Evolutionary conservation across 306 rosid species (phyloP).

Genomic region (Acacia crassicarpa): DNA sequence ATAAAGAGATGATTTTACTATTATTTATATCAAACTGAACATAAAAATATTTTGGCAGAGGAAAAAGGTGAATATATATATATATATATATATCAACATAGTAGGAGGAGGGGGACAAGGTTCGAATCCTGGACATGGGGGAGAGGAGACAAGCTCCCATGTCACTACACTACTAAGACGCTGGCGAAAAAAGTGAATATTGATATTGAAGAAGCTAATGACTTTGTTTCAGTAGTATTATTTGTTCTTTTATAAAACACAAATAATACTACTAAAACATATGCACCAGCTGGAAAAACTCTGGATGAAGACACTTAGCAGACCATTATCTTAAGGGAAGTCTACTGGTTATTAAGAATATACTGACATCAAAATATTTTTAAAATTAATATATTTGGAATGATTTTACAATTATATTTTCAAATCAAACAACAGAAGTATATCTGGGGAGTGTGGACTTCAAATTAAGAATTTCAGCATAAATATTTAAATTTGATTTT

Average conservation of each 20-base stretch:
- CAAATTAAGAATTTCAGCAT: not conserved
- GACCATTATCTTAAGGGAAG: not conserved
- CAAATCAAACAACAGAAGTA: not conserved
- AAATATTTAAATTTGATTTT: too few relatives aligned
- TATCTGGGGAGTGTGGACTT: not conserved
- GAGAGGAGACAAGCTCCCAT: too few relatives aligned
- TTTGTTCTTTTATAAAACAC: not conserved
- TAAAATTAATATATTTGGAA: too few relatives aligned
- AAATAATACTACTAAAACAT: not conserved
- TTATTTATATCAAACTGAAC: not conserved
- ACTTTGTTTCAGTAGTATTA: not conserved
- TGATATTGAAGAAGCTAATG: not conserved
- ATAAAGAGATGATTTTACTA: not conserved
- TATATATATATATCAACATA: too few relatives aligned
- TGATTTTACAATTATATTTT: not conserved
- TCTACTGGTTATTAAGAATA: not conserved
- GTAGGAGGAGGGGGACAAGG: too few relatives aligned
- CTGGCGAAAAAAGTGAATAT: too few relatives aligned
- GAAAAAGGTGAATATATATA: too few relatives aligned
- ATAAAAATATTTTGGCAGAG: not conserved
- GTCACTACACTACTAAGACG: too few relatives aligned
- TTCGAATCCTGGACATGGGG: too few relatives aligned
- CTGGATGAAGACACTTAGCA: not conserved
- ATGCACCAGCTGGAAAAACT: not conserved
- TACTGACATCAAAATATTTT: too few relatives aligned